These are phyloP conservation scores for Sugiyamaella paludigena DNA, from an alignment of 1,139 yeast genomes.

Conservation along the genomic window DNA sequence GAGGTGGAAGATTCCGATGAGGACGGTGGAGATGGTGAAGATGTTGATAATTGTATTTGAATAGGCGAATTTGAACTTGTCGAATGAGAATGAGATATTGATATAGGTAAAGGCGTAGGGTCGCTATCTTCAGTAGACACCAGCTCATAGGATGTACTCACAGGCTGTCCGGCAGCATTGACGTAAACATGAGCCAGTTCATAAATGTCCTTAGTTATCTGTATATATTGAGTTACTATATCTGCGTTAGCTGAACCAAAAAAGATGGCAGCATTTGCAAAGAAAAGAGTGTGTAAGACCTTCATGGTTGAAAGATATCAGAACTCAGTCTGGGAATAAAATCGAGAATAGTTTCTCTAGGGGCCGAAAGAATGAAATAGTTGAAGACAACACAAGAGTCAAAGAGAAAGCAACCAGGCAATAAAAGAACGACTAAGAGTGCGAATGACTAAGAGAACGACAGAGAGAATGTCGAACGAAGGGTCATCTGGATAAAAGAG, in stretches of 20 bases:
- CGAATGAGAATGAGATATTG: slow-evolving; percentile 3
- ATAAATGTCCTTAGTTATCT: slow-evolving; percentile 35
- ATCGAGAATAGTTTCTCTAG: too few relatives aligned
- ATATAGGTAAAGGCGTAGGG: slow-evolving; percentile 4
- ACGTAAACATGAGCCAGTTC: slow-evolving; percentile 38
- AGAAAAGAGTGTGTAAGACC: too few relatives aligned
- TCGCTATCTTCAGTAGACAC: slow-evolving; percentile 25
- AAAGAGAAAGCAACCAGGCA: too few relatives aligned
- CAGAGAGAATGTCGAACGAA: too few relatives aligned
- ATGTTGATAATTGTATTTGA: slow-evolving; percentile 2
- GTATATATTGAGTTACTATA: slow-evolving; percentile 36
- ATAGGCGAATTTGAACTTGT: not conserved
- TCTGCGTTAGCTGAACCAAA: slow-evolving; percentile 14
- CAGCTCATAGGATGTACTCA: slow-evolving; percentile 32
- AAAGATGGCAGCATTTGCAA: not conserved
- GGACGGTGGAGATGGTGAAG: slow-evolving; percentile 14
- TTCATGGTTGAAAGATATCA: too few relatives aligned
- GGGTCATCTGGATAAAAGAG: too few relatives aligned
- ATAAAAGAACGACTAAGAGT: too few relatives aligned
- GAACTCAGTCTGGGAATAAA: too few relatives aligned
- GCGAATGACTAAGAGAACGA: too few relatives aligned
- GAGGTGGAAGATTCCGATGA: slow-evolving; percentile 21
- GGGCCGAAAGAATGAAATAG: too few relatives aligned
- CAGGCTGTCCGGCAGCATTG: slow-evolving; percentile 36
- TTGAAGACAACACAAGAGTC: too few relatives aligned